Evolutionary conservation across 2,329 filamentous ascomycete species (phyloP), one percentile per base, ranked within the genome.

Genomic region (Colletotrichum sp.): DNA sequence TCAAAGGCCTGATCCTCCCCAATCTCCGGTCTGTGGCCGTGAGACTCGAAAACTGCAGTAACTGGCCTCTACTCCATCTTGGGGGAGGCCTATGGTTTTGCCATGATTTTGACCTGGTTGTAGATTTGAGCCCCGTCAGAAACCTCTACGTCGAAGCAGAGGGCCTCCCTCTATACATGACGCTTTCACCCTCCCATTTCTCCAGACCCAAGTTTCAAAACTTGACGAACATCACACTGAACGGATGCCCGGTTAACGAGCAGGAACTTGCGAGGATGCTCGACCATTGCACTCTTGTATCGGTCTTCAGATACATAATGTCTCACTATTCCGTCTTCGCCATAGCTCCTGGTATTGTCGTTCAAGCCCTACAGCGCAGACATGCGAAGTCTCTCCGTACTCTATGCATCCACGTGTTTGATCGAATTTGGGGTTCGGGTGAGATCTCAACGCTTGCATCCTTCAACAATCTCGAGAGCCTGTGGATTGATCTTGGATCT

Each of bases 301-400:
- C 12, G 12, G 44, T 52, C n/a, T 52, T 52, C n/a, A 22, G 44
- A 52, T 52, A 52, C n/a, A 22, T 13, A 6, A 12, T 22, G 18
- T 1, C 18, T n/a, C 5, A 0, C 39, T 0, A 2, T n/a, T 48
- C 39, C 9, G 18, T 6, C 39, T 0, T n/a, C 18, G 18, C 1
- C 39, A 10, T 48, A 10, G 3, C 39, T n/a, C 39, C 44, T 22
- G n/a, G 0, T 22, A 52, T 1, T 8, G n/a, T 52, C 44, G 10
- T 52, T 52, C 10, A 13, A 52, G 12, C 12, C 44, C n/a, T 52
- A 13, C 44, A 52, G 44, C n/a, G n/a, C 6, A 52, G 6, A 52
- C 44, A 52, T 52, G n/a, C n/a, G n/a, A 52, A 13, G n/a, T 52
- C n/a, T 1, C 44, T 52, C 44, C 44, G 44, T 12, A 52, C 44